Conservation (phyloP, 2,329 filamentous ascomycete species). For the Teratosphaeria gauchensis region DNA sequence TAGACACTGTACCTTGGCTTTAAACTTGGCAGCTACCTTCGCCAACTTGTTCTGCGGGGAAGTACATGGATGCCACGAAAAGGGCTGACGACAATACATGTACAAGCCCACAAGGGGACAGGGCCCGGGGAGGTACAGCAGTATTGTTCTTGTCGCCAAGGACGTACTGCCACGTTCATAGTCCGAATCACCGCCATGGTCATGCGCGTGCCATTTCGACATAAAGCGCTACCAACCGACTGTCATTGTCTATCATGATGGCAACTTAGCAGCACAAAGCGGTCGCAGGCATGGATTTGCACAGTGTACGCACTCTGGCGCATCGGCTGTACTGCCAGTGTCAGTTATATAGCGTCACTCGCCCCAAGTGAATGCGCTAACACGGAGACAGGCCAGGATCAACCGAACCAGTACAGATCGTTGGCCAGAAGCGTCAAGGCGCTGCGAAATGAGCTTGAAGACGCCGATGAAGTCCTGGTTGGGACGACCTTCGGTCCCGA, state of each 20-base stretch:
- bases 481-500: conserved; percentile 1
- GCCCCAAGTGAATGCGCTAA: not conserved
- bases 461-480: conserved; percentile 10
- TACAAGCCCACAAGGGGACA: too few species aligned
- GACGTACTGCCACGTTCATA: too few species aligned
- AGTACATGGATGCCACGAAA: too few species aligned
- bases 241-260: not conserved
- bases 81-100: too few species aligned
- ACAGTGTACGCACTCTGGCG: conserved; percentile 3
- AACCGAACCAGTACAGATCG: conserved; percentile 3
- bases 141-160: too few species aligned
- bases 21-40: too few species aligned
- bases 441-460: conserved; percentile 12
- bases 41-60: too few species aligned
- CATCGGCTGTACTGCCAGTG: conserved; percentile 9
- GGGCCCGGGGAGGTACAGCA: too few species aligned
- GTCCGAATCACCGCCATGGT: too few species aligned
- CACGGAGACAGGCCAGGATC: conserved; percentile 4
- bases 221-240: not conserved
- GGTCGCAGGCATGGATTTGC: not conserved
- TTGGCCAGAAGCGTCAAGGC: conserved; percentile 6
- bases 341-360: not conserved
- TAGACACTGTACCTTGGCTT: too few species aligned
- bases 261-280: not conserved
- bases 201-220: too few species aligned